These are phyloP conservation scores for Trichoderma sp. DNA, from an alignment of 2,329 filamentous ascomycete species.

Conservation along the genomic window DNA sequence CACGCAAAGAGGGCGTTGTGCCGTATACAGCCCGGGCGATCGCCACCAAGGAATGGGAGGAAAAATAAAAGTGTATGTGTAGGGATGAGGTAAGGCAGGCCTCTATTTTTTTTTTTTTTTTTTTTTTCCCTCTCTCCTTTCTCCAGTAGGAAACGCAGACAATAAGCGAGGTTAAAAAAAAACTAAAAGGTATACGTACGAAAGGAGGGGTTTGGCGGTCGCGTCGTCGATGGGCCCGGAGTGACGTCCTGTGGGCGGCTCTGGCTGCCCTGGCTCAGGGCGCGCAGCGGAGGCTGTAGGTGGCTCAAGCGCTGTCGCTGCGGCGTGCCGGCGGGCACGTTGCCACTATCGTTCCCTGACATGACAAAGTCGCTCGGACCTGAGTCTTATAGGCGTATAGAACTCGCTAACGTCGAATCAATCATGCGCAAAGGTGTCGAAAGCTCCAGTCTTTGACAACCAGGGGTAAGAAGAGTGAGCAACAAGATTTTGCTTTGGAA, in stretches of 20 bases:
- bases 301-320: slow-evolving; percentile 3
- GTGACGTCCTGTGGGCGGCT: slow-evolving; percentile 11
- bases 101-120: neutral
- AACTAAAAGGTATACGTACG: slow-evolving; percentile 45
- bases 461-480: neutral
- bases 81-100: neutral
- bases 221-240: neutral
- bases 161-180: slow-evolving; percentile 5
- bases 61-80: neutral
- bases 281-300: neutral
- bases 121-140: neutral
- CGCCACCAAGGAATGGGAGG: neutral
- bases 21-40: slow-evolving; percentile 15
- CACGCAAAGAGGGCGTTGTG: slow-evolving; percentile 21
- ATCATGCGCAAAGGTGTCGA: neutral
- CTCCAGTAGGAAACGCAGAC: neutral
- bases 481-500: neutral
- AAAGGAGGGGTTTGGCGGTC: slow-evolving; percentile 52
- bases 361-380: neutral
- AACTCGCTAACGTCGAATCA: neutral
- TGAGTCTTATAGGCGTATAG: no score
- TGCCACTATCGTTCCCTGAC: slow-evolving; percentile 3
- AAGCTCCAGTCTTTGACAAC: slow-evolving; percentile 4
- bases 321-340: slow-evolving; percentile 1
- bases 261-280: neutral